Evolutionary conservation across 805 yeast genomes (phyloP).

Genomic region (Saturnispora halmiae): DNA sequence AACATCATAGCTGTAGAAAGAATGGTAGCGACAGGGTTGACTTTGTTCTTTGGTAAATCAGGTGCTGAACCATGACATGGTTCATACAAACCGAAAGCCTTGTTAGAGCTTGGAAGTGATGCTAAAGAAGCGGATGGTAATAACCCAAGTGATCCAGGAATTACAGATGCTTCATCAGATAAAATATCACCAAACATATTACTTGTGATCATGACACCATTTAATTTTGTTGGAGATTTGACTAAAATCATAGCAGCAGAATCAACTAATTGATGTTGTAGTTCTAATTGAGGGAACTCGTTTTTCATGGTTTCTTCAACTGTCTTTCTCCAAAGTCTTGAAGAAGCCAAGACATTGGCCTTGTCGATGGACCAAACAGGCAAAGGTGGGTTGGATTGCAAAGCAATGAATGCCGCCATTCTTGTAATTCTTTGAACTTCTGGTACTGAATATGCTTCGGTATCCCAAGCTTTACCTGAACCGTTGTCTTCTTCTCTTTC

Average conservation of each 20-base stretch:
- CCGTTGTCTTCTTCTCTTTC: conserved; percentile 90
- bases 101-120: conserved; percentile 90
- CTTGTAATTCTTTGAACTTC: conserved; percentile 94
- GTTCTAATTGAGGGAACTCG: conserved; percentile 82
- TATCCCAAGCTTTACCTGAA: conserved; percentile 81
- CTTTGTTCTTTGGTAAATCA: conserved; percentile 78
- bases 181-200: conserved; percentile 99
- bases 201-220: conserved; percentile 86
- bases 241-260: conserved; percentile 98
- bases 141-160: conserved; percentile 94
- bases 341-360: conserved; percentile 94
- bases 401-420: conserved; percentile 96
- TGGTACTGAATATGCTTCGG: conserved; percentile 82
- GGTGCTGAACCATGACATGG: conserved; percentile 99
- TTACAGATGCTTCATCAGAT: conserved; percentile 95
- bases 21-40: conserved; percentile 92
- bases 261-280: conserved; percentile 93
- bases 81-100: conserved; percentile 93
- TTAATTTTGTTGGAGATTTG: conserved; percentile 81
- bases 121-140: conserved; percentile 95
- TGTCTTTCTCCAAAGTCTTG: conserved; percentile 92
- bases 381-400: conserved; percentile 86
- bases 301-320: conserved; percentile 74
- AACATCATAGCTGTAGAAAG: conserved; percentile 97
- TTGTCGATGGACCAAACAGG: conserved; percentile 96